A percentile compares a stretch with the other conserved stretches of the same genome.
Conservation (phyloP, 140 eudicot genomes). For the Bidens hawaiensis region DNA sequence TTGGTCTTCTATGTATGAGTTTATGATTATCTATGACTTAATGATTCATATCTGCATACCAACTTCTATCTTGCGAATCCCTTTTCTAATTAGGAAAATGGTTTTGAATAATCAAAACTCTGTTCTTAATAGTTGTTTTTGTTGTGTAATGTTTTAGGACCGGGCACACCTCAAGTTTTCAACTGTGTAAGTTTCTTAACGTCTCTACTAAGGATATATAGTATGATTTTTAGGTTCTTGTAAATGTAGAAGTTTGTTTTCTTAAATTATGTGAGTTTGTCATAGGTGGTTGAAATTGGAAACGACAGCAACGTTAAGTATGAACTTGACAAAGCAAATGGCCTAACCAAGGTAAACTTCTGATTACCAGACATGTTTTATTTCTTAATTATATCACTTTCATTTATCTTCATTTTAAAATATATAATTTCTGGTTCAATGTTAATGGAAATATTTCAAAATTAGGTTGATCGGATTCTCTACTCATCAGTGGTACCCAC, state of each 20-base stretch:
- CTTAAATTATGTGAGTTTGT: neutral
- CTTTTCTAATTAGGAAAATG: neutral
- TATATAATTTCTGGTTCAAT: neutral
- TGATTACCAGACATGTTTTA: neutral
- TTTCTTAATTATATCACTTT: neutral
- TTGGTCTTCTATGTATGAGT: no score
- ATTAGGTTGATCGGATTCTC: slow-evolving; percentile 86
- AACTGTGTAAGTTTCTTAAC: slow-evolving; percentile 60
- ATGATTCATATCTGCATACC: no score
- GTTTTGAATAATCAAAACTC: slow-evolving; percentile 1
- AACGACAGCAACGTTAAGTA: slow-evolving; percentile 97
- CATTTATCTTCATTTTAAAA: neutral
- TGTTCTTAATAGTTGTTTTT: neutral
- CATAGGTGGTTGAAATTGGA: slow-evolving; percentile 88
- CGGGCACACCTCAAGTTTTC: slow-evolving; percentile 88
- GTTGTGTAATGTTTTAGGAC: slow-evolving; percentile 57
- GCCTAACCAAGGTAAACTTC: slow-evolving; percentile 69
- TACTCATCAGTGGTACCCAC: slow-evolving; percentile 99
- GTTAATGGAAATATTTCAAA: slow-evolving; percentile 2
- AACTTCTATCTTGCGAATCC: no score
- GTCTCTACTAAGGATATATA: neutral
- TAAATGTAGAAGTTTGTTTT: neutral
- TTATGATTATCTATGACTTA: no score
- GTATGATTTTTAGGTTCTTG: neutral
- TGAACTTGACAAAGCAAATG: slow-evolving; percentile 89